Evolutionary conservation across 345 rosid species (phyloP).

Genomic region (Pugionium dolabratum): DNA sequence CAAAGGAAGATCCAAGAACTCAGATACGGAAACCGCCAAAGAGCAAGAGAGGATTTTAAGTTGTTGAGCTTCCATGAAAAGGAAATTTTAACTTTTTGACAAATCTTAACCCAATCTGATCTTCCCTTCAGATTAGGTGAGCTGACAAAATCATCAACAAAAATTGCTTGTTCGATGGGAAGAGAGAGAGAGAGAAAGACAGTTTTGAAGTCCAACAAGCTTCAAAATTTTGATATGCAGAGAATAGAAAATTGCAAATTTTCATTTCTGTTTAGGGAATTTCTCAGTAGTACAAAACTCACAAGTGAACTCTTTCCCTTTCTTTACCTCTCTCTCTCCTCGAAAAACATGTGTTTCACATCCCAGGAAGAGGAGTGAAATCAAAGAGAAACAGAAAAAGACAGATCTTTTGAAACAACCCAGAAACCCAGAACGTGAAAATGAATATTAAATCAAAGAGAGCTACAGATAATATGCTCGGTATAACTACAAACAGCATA

Average conservation of each 20-base stretch:
- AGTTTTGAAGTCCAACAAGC: conserved; percentile 20
- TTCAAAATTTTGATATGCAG: conserved; percentile 24
- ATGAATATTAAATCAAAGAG: conserved; percentile 12
- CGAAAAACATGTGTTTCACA: conserved; percentile 33
- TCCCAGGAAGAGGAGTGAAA: conserved; percentile 32
- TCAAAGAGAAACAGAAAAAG: conserved; percentile 31
- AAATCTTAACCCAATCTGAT: conserved; percentile 33
- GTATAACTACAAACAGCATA: conserved; percentile 8
- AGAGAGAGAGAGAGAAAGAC: conserved; percentile 22
- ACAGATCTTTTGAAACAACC: conserved; percentile 34
- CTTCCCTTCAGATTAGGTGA: conserved; percentile 38
- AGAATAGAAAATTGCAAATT: not conserved
- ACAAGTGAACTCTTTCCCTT: conserved; percentile 23
- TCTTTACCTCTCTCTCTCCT: conserved; percentile 8
- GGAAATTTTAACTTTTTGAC: conserved; percentile 35
- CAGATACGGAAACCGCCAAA: conserved; percentile 29
- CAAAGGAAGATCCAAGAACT: conserved; percentile 34
- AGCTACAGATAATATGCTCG: not conserved
- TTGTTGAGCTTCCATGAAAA: conserved; percentile 45
- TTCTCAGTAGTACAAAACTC: conserved; percentile 9
- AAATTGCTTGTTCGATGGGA: conserved; percentile 16
- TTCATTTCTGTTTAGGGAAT: conserved; percentile 2
- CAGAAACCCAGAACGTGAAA: conserved; percentile 24
- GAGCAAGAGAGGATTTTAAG: conserved; percentile 31
- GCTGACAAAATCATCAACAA: conserved; percentile 25